Percentiles rank a stretch among this genome's conserved stretches.
phyloP scores from a whole-genome alignment of 129 eudicot species.

The Flaveria robusta region DNA sequence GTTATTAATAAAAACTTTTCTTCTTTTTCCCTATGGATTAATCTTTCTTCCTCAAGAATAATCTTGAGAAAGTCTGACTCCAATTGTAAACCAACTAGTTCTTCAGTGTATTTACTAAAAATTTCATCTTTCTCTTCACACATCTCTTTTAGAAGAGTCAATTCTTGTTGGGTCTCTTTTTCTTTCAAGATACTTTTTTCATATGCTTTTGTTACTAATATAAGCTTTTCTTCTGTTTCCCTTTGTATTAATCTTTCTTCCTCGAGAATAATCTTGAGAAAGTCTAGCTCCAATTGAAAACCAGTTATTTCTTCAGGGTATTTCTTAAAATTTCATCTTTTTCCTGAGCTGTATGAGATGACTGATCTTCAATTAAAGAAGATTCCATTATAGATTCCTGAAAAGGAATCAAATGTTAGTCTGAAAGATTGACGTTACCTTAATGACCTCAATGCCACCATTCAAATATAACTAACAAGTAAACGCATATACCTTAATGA shows the following conservation, averaged over 20 bases:
- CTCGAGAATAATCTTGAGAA: slow-evolving; percentile 65
- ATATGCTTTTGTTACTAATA: slow-evolving; percentile 38
- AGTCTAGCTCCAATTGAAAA: slow-evolving; percentile 75
- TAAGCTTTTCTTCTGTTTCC: slow-evolving; percentile 44
- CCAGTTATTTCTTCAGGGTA: slow-evolving; percentile 52
- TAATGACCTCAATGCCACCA: neutral
- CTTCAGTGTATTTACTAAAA: slow-evolving; percentile 42
- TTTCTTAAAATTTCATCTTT: slow-evolving; percentile 24
- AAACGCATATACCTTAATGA: slow-evolving; percentile 45
- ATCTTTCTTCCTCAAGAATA: slow-evolving; percentile 74
- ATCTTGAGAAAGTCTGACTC: slow-evolving; percentile 75
- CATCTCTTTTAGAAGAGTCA: slow-evolving; percentile 39
- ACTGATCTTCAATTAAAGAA: slow-evolving; percentile 33
- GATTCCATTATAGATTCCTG: slow-evolving; percentile 54
- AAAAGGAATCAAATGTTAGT: slow-evolving; percentile 14
- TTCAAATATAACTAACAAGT: slow-evolving; percentile 8
- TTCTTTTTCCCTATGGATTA: slow-evolving; percentile 37
- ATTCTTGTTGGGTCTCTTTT: slow-evolving; percentile 47
- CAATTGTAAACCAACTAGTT: slow-evolving; percentile 59
- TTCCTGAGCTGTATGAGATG: slow-evolving; percentile 17
- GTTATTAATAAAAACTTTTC: slow-evolving; percentile 38
- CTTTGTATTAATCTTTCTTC: slow-evolving; percentile 56
- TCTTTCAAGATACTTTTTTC: slow-evolving; percentile 59
- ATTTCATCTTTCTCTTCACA: slow-evolving; percentile 50
- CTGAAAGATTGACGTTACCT: neutral